phyloP scores from a whole-genome alignment of 805 yeast species.

The Cyberlindnera mycetangii region DNA sequence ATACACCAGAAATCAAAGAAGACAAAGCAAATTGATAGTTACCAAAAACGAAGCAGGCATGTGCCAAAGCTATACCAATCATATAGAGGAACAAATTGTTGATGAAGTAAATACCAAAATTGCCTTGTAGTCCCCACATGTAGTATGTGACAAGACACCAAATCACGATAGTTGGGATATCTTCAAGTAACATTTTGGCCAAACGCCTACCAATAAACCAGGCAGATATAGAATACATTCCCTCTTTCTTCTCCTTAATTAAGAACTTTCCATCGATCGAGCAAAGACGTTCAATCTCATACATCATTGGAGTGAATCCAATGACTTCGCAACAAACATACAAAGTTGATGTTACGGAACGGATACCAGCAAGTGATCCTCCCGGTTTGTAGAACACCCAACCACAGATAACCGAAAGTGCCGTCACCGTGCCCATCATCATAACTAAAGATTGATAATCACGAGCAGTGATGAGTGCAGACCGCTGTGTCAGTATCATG shows the following conservation, averaged over 20 bases:
- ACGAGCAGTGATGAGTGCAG: slow-evolving; percentile 41
- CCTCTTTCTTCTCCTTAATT: slow-evolving; percentile 39
- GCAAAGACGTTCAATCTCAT: slow-evolving; percentile 58
- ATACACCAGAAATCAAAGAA: slow-evolving; percentile 19
- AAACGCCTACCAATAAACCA: slow-evolving; percentile 44
- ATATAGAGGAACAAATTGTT: slow-evolving; percentile 54
- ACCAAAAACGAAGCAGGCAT: slow-evolving; percentile 30
- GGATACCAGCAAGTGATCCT: slow-evolving; percentile 56
- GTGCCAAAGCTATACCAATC: slow-evolving; percentile 53
- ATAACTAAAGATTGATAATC: slow-evolving; percentile 49
- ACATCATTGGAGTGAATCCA: slow-evolving; percentile 52
- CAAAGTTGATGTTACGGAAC: slow-evolving; percentile 53
- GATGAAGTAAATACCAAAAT: slow-evolving; percentile 63
- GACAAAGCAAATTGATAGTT: slow-evolving; percentile 20
- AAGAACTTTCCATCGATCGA: slow-evolving; percentile 50
- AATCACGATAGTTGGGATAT: slow-evolving; percentile 56
- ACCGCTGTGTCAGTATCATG: slow-evolving; percentile 43
- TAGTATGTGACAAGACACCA: slow-evolving; percentile 65
- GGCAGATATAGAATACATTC: slow-evolving; percentile 19
- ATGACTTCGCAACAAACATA: slow-evolving; percentile 53
- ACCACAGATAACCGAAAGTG: slow-evolving; percentile 62
- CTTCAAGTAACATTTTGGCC: slow-evolving; percentile 66
- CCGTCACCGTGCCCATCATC: slow-evolving; percentile 40
- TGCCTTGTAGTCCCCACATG: slow-evolving; percentile 67
- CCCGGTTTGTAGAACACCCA: slow-evolving; percentile 74